Conservation (phyloP, 129 eudicot species). For the Centrapalus pauciflorus region DNA sequence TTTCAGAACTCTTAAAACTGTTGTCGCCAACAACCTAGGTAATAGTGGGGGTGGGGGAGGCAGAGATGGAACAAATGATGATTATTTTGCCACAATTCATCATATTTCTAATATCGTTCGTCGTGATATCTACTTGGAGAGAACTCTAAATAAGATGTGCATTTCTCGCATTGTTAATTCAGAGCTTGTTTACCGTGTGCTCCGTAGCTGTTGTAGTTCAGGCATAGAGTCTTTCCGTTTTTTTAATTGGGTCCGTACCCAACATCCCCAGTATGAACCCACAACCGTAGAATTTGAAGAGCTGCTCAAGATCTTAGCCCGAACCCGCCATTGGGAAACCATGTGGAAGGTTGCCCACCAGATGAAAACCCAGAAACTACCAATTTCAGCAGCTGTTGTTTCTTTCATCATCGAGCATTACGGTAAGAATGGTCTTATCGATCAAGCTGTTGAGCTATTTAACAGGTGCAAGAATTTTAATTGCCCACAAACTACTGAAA, state of each 20-base stretch:
- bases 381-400: slow-evolving; percentile 58
- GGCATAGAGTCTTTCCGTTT: slow-evolving; percentile 82
- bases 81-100: slow-evolving; percentile 85
- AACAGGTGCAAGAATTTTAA: slow-evolving; percentile 54
- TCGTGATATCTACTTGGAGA: slow-evolving; percentile 77
- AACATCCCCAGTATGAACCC: slow-evolving; percentile 74
- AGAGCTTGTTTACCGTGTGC: slow-evolving; percentile 87
- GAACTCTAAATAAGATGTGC: slow-evolving; percentile 81
- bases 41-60: slow-evolving; percentile 7
- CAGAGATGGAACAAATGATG: slow-evolving; percentile 60
- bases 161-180: slow-evolving; percentile 57
- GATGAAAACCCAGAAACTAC: slow-evolving; percentile 47
- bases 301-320: slow-evolving; percentile 73
- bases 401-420: slow-evolving; percentile 77
- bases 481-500: slow-evolving; percentile 65
- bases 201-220: slow-evolving; percentile 54
- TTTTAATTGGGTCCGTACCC: slow-evolving; percentile 82
- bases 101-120: slow-evolving; percentile 91
- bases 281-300: slow-evolving; percentile 85
- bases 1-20: slow-evolving; percentile 32
- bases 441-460: slow-evolving; percentile 89
- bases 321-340: slow-evolving; percentile 72
- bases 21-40: background rate
- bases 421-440: slow-evolving; percentile 66
- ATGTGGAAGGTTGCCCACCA: slow-evolving; percentile 93